Evolutionary conservation across 768 basidiomycete genomes (phyloP).

Genomic region (Xanthoconium purpureum): DNA sequence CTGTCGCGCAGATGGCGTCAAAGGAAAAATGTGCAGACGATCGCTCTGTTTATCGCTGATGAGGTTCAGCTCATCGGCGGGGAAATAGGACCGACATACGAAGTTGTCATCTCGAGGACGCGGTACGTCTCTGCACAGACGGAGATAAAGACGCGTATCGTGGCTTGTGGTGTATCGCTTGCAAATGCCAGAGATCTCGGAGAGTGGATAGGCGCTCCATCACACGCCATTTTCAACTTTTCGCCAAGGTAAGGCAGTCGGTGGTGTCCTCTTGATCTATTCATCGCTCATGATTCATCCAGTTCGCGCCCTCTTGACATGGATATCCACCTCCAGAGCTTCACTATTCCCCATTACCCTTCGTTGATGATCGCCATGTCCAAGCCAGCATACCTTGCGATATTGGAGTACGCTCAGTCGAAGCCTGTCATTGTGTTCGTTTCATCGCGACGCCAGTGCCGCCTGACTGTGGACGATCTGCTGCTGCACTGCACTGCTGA

Average conservation of each 20-base stretch:
- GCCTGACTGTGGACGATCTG: constrained; percentile 90
- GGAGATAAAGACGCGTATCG: constrained; percentile 87
- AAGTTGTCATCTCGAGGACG: constrained; percentile 94
- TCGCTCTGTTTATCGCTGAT: constrained; percentile 91
- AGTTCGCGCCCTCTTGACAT: constrained; percentile 96
- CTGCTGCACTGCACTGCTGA: constrained; percentile 87
- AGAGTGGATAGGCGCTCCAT: constrained; percentile 95
- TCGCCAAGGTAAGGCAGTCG: constrained; percentile 65
- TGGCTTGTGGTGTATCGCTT: constrained; percentile 92
- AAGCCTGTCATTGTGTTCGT: constrained; percentile 94
- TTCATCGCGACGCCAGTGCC: constrained; percentile 88
- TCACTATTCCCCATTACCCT: constrained; percentile 95
- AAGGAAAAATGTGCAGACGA: constrained; percentile 91
- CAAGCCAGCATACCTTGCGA: constrained; percentile 93
- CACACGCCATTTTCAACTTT: constrained; percentile 97
- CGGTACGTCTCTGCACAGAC: constrained; percentile 95
- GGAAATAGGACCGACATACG: constrained; percentile 93
- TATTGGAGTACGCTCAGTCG: constrained; percentile 79
- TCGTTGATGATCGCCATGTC: constrained; percentile 99
- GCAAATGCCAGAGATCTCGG: constrained; percentile 95
- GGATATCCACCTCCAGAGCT: constrained; percentile 96
- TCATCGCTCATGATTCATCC: constrained; percentile 14
- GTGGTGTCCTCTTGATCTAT: not conserved
- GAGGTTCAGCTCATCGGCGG: constrained; percentile 95
- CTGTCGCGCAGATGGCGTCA: constrained; percentile 94